Conservation (phyloP, 768 basidiomycete genomes). For the Russula griseocarnosa region DNA sequence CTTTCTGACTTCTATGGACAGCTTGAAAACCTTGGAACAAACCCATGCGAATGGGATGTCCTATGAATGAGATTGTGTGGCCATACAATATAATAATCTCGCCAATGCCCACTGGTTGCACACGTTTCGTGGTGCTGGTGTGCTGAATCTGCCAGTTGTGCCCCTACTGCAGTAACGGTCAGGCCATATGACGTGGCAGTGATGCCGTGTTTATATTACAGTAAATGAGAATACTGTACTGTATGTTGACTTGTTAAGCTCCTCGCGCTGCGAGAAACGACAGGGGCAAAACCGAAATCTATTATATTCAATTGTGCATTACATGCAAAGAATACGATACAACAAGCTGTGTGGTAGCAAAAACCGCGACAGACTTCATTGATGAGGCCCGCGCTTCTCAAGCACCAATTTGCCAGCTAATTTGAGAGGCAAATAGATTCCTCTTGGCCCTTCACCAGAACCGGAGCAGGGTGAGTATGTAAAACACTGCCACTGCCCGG, state of each 20-base stretch:
- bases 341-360: slow-evolving; percentile 21
- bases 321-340: neutral
- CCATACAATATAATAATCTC: too few relatives aligned
- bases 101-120: too few relatives aligned
- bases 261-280: neutral
- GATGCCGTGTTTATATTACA: too few relatives aligned
- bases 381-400: slow-evolving; percentile 27
- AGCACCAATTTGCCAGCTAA: slow-evolving; percentile 25
- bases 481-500: slow-evolving; percentile 30
- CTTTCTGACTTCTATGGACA: too few relatives aligned
- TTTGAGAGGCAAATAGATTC: slow-evolving; percentile 18
- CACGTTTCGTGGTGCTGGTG: too few relatives aligned
- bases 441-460: slow-evolving; percentile 31
- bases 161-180: too few relatives aligned
- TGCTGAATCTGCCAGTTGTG: too few relatives aligned
- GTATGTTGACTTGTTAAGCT: neutral
- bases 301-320: neutral
- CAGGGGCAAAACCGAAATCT: neutral
- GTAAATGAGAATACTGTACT: too few relatives aligned
- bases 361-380: slow-evolving; percentile 25
- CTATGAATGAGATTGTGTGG: too few relatives aligned
- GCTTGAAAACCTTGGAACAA: too few relatives aligned
- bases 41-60: too few relatives aligned
- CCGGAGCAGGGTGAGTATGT: slow-evolving; percentile 29
- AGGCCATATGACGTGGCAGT: too few relatives aligned